Base-by-base conservation (phyloP, 495 filamentous ascomycete genomes). In the Penicillium atrosanguineum region DNA sequence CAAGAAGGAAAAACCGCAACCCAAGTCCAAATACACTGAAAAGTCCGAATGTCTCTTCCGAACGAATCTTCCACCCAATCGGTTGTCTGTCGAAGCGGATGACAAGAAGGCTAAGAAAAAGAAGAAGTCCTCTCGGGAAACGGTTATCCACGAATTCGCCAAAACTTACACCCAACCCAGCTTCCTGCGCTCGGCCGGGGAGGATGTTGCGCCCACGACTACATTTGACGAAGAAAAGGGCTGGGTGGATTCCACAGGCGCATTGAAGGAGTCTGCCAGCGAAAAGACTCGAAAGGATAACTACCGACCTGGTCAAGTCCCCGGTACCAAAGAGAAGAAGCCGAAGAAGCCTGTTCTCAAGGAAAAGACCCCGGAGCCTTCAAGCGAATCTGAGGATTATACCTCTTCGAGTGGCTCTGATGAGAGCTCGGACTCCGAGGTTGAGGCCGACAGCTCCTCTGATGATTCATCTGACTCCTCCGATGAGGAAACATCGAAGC, bases 221-320 rank as follows among this genome's bases (percentile, higher is more conserved):
- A 60, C 63, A 18, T 79, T 69, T 46, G 76, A 80, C 39, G 67
- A 97, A 26, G 90, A 85, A 15, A 88, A 89, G 57, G 93, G 94
- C 0, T 97, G 94, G 94, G 77, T 95, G 4, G 88, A 96, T 63
- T 81, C 83, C 57, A 73, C 83, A 16, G 94, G 91, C 2, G 83
- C 86, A 47, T 62, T 96, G 19, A 83, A 94, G 87, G 96, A 76
- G 63, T 53, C 46, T 55, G 57, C 60, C 55, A 60, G 69, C 61
- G 64, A 70, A 6, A 71, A 68, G 45, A 60, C 62, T 37, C 65
- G 59, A 9, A 75, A 64, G 44, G 55, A 62, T 12, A 54, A 72
- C 28, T 67, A 68, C 29, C 63, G 54, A 21, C 73, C 74, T 11
- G 74, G 74, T 7, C 56, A 73, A 44, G 46, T 69, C 23, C 46